Base-by-base conservation (phyloP, 306 rosid genomes). In the Fagus sylvatica region DNA sequence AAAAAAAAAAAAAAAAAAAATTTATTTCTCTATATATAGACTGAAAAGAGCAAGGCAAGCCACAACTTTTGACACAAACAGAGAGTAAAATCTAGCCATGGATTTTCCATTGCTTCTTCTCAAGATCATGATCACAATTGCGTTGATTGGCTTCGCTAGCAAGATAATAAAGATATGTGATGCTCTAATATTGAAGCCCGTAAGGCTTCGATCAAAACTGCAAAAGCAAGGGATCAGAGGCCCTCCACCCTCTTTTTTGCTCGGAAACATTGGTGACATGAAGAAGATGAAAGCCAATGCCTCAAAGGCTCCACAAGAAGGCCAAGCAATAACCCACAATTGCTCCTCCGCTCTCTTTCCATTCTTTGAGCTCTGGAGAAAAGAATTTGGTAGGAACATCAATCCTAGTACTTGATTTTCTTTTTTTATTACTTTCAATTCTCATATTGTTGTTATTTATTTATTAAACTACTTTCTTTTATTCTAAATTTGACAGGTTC, bases 161-260 rank as follows among this genome's bases (percentile, higher is more conserved):
- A 33, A 75, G 54, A 10, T 82, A 42, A 41, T 77, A 32, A 46
- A 16, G 73, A 65, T 81, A 34, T 78, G 71, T 30, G 51, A 19
- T 48, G 41, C 37, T 4, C n/a, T 84, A 13, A 80, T 81, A 56
- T 4, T 6, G 54, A 76, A 81, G 65, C 90, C 90, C 64, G 37
- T 55, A 22, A 76, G 81, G 40, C 74, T 84, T 54, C 71, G 86
- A 12, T 64, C 83, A 48, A 62, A 61, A 37, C 77, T 87, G 6
- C 65, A n/a, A 41, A 83, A 81, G 7, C 91, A 88, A 81, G 86
- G 91, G 8, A 81, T 88, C 60, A 79, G 4, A 7, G 91, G 91
- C 32, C 89, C 91, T 28, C 74, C 84, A 3, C 76, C 84, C 28
- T 53, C 79, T 68, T 30, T 85, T 34, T 69, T 85, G 4, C 83